Conservation (phyloP, 441 rosid genomes). For the Bruguiera hainesii region DNA sequence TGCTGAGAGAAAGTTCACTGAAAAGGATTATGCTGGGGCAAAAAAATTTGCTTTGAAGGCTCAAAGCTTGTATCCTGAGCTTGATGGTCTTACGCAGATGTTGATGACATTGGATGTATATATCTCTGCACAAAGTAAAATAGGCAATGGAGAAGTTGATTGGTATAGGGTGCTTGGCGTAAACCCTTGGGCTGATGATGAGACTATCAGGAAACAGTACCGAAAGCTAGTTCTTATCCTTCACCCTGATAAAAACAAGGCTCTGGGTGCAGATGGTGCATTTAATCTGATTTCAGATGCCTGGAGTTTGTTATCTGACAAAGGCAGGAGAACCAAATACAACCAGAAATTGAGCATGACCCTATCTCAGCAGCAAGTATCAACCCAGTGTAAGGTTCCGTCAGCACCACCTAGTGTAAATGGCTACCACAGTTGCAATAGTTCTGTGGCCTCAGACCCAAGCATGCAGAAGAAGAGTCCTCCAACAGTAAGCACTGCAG, state of each 20-base stretch:
- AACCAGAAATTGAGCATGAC: constrained; percentile 45
- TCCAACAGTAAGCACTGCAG: constrained; percentile 20
- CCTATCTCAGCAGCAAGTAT: constrained; percentile 30
- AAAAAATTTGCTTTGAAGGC: constrained; percentile 81
- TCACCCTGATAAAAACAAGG: constrained; percentile 95
- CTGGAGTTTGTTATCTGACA: constrained; percentile 76
- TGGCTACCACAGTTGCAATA: constrained; percentile 43
- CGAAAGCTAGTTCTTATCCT: constrained; percentile 71
- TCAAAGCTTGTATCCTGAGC: constrained; percentile 63
- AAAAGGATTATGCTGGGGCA: constrained; percentile 69
- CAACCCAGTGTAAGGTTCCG: constrained; percentile 39
- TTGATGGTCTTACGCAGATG: constrained; percentile 73
- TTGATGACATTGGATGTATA: constrained; percentile 58
- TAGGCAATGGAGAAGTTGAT: constrained; percentile 58
- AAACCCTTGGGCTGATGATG: constrained; percentile 65
- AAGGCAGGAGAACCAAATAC: constrained; percentile 53
- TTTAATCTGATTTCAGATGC: constrained; percentile 82
- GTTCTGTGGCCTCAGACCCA: constrained; percentile 23
- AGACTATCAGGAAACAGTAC: constrained; percentile 64
- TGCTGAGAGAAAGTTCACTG: constrained; percentile 71
- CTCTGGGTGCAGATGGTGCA: constrained; percentile 81
- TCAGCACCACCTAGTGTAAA: constrained; percentile 42
- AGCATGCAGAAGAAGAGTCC: constrained; percentile 30
- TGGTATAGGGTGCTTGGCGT: constrained; percentile 82
- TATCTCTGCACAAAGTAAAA: constrained; percentile 62